phyloP scores from a whole-genome alignment of 2,329 filamentous ascomycete species.

The Penicillium concentricum region DNA sequence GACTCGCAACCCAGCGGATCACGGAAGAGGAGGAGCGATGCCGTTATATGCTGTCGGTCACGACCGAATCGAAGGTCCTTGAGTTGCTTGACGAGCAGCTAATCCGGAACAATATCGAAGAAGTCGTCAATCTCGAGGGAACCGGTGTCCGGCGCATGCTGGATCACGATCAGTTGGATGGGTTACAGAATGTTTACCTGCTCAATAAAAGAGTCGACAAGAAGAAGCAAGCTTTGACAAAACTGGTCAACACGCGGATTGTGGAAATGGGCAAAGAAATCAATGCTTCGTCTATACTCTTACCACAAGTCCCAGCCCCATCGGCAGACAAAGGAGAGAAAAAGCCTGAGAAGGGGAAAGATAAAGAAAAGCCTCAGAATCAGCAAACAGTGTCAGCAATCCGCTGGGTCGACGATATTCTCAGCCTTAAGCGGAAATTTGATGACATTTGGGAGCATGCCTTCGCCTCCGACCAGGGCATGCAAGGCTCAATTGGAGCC shows the following conservation, averaged over 20 bases:
- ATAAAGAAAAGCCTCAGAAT: conserved; percentile 59
- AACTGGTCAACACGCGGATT: conserved; percentile 70
- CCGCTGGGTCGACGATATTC: conserved; percentile 91
- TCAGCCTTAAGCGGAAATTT: conserved; percentile 84
- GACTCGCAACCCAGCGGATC: conserved; percentile 70
- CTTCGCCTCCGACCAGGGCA: conserved; percentile 70
- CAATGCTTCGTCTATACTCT: conserved; percentile 60
- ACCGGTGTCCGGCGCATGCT: conserved; percentile 88
- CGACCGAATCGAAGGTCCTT: conserved; percentile 71
- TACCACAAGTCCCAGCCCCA: conserved; percentile 48
- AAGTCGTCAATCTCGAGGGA: conserved; percentile 79
- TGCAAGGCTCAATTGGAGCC: conserved; percentile 79
- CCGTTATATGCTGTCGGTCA: conserved; percentile 71
- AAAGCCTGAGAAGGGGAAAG: conserved; percentile 49
- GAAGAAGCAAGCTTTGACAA: conserved; percentile 68
- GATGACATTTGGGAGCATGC: conserved; percentile 73
- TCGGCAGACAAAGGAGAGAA: conserved; percentile 49
- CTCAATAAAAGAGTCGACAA: conserved; percentile 75
- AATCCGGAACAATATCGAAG: conserved; percentile 72
- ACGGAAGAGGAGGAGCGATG: conserved; percentile 80
- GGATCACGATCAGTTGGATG: conserved; percentile 77
- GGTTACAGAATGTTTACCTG: conserved; percentile 76
- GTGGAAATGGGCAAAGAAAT: conserved; percentile 79
- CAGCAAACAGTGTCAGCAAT: conserved; percentile 84
- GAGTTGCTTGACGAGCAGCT: conserved; percentile 77